Evolutionary conservation across 768 basidiomycete species (phyloP).

Genomic region (Tricholoma sp.): DNA sequence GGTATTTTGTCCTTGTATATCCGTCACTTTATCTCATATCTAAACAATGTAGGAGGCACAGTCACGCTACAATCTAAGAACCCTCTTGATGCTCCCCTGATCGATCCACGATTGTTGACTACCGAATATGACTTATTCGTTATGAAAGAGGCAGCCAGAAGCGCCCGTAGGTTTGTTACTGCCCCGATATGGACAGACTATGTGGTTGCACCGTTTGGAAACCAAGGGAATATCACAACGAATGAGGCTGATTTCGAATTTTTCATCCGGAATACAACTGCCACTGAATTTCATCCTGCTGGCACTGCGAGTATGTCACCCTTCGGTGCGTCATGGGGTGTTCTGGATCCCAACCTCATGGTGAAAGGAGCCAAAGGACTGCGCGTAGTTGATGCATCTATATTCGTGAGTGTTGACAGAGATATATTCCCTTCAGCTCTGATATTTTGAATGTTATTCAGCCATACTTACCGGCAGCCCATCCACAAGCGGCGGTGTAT

Average conservation of each 20-base stretch:
- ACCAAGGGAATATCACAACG: neutral
- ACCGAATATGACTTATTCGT: conserved; percentile 14
- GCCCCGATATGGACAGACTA: conserved; percentile 14
- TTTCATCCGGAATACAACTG: conserved; percentile 14
- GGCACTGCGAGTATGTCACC: conserved; percentile 23
- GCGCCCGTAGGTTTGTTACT: conserved; percentile 10
- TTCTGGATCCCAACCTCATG: conserved; percentile 26
- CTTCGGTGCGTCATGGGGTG: conserved; percentile 19
- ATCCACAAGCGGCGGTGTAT: neutral
- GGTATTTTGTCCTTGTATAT: no score
- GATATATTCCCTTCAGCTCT: no score
- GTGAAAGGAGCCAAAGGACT: conserved; percentile 24
- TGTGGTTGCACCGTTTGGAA: conserved; percentile 2
- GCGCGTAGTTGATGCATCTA: conserved; percentile 30
- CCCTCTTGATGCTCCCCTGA: conserved; percentile 38
- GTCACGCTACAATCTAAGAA: conserved; percentile 28
- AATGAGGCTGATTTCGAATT: conserved; percentile 17
- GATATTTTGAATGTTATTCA: no score
- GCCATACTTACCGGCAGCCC: no score
- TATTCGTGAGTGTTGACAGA: conserved; percentile 18
- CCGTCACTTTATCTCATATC: no score
- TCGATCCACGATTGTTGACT: conserved; percentile 41
- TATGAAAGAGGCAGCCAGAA: conserved; percentile 18
- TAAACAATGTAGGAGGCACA: neutral
- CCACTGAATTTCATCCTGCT: conserved; percentile 16